A percentile compares a stretch with the other conserved stretches of the same genome.
These are phyloP conservation scores for thale cress (Arabidopsis thaliana) DNA, from an alignment of 345 rosid genomes.

Conservation along the genomic window TAIR10.1 NC_003076.8:18173001-18173500, in stretches of 20 bases:
- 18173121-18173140: conserved; percentile 73
- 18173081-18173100: conserved; percentile 57
- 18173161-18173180: conserved; percentile 85
- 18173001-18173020: conserved; percentile 53
- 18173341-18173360: conserved; percentile 84
- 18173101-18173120: conserved; percentile 72
- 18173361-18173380: conserved; percentile 72
- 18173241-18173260: conserved; percentile 67
- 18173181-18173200: conserved; percentile 65
- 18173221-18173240: conserved; percentile 80
- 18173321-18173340: conserved; percentile 75
- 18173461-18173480: conserved; percentile 80
- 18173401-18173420: conserved; percentile 85
- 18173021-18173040: conserved; percentile 68
- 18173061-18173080: conserved; percentile 55
- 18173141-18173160: conserved; percentile 68
- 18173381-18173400: conserved; percentile 67
- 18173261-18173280: conserved; percentile 69
- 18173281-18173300: conserved; percentile 77
- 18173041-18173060: conserved; percentile 70
- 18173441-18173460: conserved; percentile 81
- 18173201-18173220: conserved; percentile 74
- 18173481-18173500: conserved; percentile 6
- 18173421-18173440: conserved; percentile 78
- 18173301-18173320: conserved; percentile 85